Evolutionary conservation across 495 filamentous ascomycete genomes (phyloP).

Genomic region (Aspergillus hancockii): DNA sequence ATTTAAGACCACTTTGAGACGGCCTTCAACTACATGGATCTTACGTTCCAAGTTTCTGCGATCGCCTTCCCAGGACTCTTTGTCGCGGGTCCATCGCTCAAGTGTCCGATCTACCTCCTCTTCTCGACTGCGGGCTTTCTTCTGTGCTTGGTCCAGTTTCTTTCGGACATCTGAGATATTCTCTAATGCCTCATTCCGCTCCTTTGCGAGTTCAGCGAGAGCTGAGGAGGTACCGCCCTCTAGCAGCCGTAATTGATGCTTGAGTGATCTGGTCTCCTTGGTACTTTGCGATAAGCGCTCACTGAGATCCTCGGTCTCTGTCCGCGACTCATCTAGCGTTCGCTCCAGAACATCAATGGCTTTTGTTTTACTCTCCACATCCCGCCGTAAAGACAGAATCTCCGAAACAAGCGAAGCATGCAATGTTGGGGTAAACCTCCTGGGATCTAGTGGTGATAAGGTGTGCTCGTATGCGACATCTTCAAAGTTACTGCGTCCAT

Average conservation of each 20-base stretch:
- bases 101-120: constrained; percentile 79
- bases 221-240: constrained; percentile 87
- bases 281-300: constrained; percentile 58
- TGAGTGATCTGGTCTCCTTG: constrained; percentile 77
- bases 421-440: constrained; percentile 90
- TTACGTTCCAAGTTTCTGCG: constrained; percentile 79
- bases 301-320: constrained; percentile 71
- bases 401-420: constrained; percentile 95
- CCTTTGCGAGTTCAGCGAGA: constrained; percentile 75
- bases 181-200: constrained; percentile 83
- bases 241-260: constrained; percentile 79
- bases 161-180: constrained; percentile 70
- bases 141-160: constrained; percentile 77
- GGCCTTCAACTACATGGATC: constrained; percentile 81
- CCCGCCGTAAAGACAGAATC: constrained; percentile 82
- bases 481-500: constrained; percentile 48
- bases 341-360: constrained; percentile 82
- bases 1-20: constrained; percentile 78
- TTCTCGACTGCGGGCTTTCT: constrained; percentile 75
- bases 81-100: constrained; percentile 76
- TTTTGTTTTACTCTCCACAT: constrained; percentile 83
- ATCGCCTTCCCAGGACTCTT: constrained; percentile 78
- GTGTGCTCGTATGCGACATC: constrained; percentile 68
- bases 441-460: constrained; percentile 79
- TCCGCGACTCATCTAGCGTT: constrained; percentile 65